phyloP scores from a whole-genome alignment of 306 rosid genomes.

The Pterocarpus macrocarpus region DNA sequence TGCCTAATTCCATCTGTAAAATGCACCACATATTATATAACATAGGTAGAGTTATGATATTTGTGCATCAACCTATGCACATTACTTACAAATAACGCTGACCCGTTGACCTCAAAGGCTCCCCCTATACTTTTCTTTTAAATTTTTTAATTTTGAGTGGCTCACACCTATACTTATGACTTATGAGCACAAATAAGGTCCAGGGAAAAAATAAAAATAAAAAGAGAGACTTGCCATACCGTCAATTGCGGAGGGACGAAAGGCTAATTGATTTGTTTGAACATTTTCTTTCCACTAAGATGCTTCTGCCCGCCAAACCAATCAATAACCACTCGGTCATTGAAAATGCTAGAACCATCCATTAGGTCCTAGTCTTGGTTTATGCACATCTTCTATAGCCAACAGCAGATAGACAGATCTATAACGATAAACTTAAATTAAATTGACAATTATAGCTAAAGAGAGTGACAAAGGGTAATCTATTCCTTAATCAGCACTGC shows the following conservation, averaged over 20 bases:
- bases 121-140: no score
- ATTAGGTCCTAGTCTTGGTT: not conserved
- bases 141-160: no score
- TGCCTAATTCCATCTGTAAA: not conserved
- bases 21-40: no score
- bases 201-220: not conserved
- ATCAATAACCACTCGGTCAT: slow-evolving; percentile 5
- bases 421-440: not conserved
- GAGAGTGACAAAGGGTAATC: slow-evolving; percentile 7
- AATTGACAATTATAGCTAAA: not conserved
- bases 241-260: slow-evolving; percentile 23
- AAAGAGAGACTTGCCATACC: not conserved
- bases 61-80: no score
- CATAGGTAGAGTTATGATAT: no score
- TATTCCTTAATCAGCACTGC: not conserved
- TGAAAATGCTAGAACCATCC: slow-evolving; percentile 3
- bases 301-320: not conserved
- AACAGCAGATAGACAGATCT: not conserved
- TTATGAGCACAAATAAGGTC: not conserved
- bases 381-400: slow-evolving; percentile 5
- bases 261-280: slow-evolving; percentile 15
- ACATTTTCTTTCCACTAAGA: not conserved
- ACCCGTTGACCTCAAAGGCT: slow-evolving; percentile 1
- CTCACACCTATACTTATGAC: not conserved
- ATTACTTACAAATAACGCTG: not conserved